Conservation (phyloP, 306 rosid genomes). For the Cercis canadensis region DNA sequence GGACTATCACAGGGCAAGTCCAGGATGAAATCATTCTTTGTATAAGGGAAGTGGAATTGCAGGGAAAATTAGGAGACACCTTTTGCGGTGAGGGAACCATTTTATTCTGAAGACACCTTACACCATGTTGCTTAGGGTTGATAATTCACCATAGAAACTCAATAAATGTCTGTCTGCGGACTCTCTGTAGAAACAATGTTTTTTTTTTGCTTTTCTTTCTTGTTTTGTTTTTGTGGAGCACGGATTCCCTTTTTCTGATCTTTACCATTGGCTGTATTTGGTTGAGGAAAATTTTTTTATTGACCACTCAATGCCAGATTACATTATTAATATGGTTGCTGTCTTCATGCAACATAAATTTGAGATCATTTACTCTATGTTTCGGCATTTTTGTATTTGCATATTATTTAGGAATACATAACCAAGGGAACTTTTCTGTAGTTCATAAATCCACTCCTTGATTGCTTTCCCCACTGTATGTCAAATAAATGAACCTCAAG, state of each 20-base stretch:
- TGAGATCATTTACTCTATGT: background rate
- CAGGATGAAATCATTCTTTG: slow-evolving; percentile 1
- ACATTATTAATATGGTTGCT: background rate
- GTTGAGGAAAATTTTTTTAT: slow-evolving; percentile 19
- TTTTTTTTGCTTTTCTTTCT: background rate
- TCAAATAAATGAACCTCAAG: too few relatives aligned
- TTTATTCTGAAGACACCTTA: too few relatives aligned
- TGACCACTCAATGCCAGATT: background rate
- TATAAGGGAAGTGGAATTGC: slow-evolving; percentile 15
- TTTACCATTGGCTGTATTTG: background rate
- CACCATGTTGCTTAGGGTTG: slow-evolving; percentile 9
- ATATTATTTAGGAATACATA: background rate
- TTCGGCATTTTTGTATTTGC: slow-evolving; percentile 1
- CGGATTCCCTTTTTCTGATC: slow-evolving; percentile 11
- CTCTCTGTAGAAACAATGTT: background rate
- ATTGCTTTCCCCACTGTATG: background rate
- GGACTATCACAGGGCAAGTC: too few relatives aligned
- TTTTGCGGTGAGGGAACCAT: slow-evolving; percentile 3
- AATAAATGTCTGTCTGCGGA: background rate
- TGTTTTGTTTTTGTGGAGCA: background rate
- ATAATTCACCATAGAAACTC: slow-evolving; percentile 12
- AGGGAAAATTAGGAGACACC: background rate
- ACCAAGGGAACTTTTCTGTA: background rate
- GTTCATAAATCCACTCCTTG: background rate
- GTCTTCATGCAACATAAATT: background rate